These are phyloP conservation scores for Colletotrichum sidae DNA, from an alignment of 2,329 filamentous ascomycete genomes.

Conservation along the genomic window DNA sequence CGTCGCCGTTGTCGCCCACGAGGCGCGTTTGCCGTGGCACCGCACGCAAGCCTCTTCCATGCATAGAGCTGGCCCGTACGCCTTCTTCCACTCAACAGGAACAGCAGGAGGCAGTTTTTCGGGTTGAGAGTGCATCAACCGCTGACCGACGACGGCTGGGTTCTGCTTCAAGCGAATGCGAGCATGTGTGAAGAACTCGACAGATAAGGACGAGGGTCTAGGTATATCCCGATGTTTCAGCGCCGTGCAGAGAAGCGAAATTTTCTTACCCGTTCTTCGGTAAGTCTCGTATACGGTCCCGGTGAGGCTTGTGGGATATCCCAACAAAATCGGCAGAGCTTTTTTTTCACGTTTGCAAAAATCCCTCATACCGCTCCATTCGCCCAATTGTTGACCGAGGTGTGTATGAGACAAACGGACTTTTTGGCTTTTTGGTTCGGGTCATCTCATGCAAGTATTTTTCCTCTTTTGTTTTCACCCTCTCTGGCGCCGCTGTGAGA, in stretches of 20 bases:
- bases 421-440: background rate
- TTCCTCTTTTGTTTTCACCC: too few species aligned
- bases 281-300: too few species aligned
- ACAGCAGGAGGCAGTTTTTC: constrained; percentile 32
- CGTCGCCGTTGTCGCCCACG: constrained; percentile 16
- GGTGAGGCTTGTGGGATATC: too few species aligned
- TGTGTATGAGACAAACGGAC: constrained; percentile 16
- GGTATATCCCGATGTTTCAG: background rate
- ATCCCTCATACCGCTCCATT: too few species aligned
- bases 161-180: constrained; percentile 10
- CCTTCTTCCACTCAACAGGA: constrained; percentile 33
- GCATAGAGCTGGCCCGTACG: constrained; percentile 20
- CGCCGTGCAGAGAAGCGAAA: background rate
- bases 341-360: background rate
- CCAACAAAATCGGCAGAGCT: constrained; percentile 20
- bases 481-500: too few species aligned
- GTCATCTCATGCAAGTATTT: too few species aligned
- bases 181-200: background rate
- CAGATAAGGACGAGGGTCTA: background rate
- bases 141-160: constrained; percentile 18
- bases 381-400: constrained; percentile 29
- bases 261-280: too few species aligned
- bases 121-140: constrained; percentile 11
- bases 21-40: constrained; percentile 36
- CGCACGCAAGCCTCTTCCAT: constrained; percentile 30